Evolutionary conservation across 1,139 yeast species (phyloP), one percentile per base, ranked within the genome.

Genomic region (Hyphopichia fennica): DNA sequence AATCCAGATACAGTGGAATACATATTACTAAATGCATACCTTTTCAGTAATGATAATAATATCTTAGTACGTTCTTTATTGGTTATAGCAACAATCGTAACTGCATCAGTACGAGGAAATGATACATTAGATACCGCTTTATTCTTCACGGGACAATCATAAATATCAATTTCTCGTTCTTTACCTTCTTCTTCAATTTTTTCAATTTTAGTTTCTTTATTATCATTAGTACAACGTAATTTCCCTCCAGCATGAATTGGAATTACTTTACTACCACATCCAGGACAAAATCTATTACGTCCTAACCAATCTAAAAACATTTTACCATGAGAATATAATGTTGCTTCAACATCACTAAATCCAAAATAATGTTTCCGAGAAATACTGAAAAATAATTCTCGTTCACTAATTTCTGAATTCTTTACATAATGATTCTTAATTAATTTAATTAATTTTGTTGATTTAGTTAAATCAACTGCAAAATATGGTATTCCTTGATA

Each of bases 41-140:
- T 69, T 52, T 75, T 82, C 47, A 81, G 80, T 44, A 87, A 74
- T 2, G 95, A 96, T 16, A 91, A 71, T 35, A 93, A 75, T 15
- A 89, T 69, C 59, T 84, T 82, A 43, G 81, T 67, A 32, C 81
- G 78, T 27, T 77, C 81, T 23, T 67, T 53, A 54, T 85, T 83
- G 27, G 89, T 75, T 17, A 89, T 80, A 1, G 95, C 95, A 13
- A 88, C 82, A 47, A 91, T 91, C 31, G 88, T 79, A 2, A 88
- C 95, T 7, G 93, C 84, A 58, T 91, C 99, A 0, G 96, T 88
- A 43, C 99, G 73, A 10, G 99, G 99, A 69, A 89, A 93, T 30
- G 90, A 81, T 28, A 84, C 80, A 56, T 81, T 80, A 18, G 82
- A 74, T 4, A 83, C 86, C 2, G 65, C 45, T 0, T 81, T 71